Base-by-base conservation (phyloP, 805 yeast species). In the Metschnikowia similis region DNA sequence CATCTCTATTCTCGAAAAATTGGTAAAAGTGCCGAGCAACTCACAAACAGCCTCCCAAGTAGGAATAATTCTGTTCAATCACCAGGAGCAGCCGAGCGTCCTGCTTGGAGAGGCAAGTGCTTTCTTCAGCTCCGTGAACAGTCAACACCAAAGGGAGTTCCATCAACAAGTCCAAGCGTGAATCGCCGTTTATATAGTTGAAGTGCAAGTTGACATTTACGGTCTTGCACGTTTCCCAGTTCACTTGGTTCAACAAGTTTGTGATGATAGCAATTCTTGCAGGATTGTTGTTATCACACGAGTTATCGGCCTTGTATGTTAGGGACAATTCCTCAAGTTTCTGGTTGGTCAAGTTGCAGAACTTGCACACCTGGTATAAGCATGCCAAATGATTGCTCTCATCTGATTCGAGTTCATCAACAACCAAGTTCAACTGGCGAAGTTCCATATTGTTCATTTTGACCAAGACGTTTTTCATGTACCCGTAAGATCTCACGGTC, bases 111-210 rank as follows among this genome's bases (percentile, higher is more conserved):
- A 6, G 9, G 9, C 5, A 11, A 28, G 10, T 8, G 16, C n/a
- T 13, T 3, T 40, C 35, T 17, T 40, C 48, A 27, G 39, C 21
- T 27, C 58, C 56, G 11, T 43, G 47, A 8, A 53, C 41, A 6
- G 46, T 26, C 7, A 56, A 40, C 10, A 35, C 41, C 35, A 56
- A 37, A 1, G 59, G 59, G 40, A 56, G 54, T 8, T 56, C 59
- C 17, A 35, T 45, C 36, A 56, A 43, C 45, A 56, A 45, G 27
- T 48, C 50, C 42, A 56, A 47, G 9, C 55, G 47, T 1, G 48
- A 50, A 36, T 55, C 54, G 21, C 44, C 46, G 27, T 45, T 46
- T 17, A 52, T 14, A 35, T 53, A 48, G 45, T 52, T 52, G 28
- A 52, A 41, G 45, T 53, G 34, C 44, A 56, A 48, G 29, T 45